These are phyloP conservation scores for Symbiodinium pilosum DNA, from an alignment of 73 alveolate species.

Conservation along the genomic window DNA sequence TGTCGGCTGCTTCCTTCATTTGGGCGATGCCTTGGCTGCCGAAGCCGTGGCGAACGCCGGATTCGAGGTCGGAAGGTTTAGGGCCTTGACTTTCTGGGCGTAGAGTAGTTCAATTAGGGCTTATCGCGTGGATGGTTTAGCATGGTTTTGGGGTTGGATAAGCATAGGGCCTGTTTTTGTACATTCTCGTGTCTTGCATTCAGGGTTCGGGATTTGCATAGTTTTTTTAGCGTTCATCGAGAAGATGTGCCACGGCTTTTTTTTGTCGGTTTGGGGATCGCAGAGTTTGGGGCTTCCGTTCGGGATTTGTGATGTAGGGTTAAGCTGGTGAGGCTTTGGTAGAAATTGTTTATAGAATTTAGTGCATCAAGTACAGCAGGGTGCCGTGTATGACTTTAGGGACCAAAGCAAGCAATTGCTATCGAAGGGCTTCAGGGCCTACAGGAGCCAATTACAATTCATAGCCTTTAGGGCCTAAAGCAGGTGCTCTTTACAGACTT, in stretches of 20 bases:
- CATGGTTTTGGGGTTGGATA: too few relatives aligned
- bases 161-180: too few relatives aligned
- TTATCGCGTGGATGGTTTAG: too few relatives aligned
- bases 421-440: too few relatives aligned
- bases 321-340: background rate
- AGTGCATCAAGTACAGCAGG: too few relatives aligned
- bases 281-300: background rate
- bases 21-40: constrained; percentile 70
- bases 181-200: background rate
- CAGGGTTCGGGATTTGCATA: background rate
- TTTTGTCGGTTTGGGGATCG: background rate
- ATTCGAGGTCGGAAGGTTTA: constrained; percentile 33
- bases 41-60: constrained; percentile 40
- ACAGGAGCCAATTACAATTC: too few relatives aligned
- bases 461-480: too few relatives aligned
- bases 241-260: background rate
- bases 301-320: background rate
- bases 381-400: too few relatives aligned
- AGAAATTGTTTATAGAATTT: too few relatives aligned
- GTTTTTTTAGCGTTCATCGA: background rate
- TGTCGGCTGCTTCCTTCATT: constrained; percentile 23
- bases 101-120: too few relatives aligned
- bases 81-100: background rate
- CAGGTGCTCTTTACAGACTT: too few relatives aligned
- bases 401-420: too few relatives aligned